Conservation (phyloP, 2,329 filamentous ascomycete species). For the Aspergillus sp. region DNA sequence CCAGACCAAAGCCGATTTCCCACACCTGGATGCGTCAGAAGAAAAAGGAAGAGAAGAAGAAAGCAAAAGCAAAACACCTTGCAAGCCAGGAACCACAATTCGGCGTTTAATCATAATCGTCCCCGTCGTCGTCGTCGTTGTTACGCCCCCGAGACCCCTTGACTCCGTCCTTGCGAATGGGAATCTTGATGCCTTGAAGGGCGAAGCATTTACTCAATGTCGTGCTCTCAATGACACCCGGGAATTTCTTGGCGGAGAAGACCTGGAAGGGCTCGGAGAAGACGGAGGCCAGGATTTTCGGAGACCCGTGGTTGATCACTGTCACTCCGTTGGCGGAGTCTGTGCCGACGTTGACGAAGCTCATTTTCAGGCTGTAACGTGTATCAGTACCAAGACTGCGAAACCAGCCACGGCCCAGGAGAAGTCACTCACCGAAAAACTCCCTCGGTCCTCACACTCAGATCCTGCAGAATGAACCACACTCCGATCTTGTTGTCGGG, state of each 20-base stretch:
- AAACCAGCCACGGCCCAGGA: background rate
- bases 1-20: constrained; percentile 23
- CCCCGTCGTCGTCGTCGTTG: constrained; percentile 34
- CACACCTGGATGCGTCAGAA: constrained; percentile 19
- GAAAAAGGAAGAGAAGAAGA: constrained; percentile 11
- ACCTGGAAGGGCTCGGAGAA: constrained; percentile 92
- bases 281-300: constrained; percentile 77
- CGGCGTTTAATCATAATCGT: constrained; percentile 28
- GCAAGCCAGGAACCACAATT: background rate
- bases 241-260: constrained; percentile 97
- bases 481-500: constrained; percentile 78
- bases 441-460: constrained; percentile 91
- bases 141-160: constrained; percentile 41
- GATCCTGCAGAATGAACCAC: constrained; percentile 95
- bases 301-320: constrained; percentile 69
- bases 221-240: constrained; percentile 93
- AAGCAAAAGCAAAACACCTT: background rate
- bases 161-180: constrained; percentile 82
- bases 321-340: constrained; percentile 41
- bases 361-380: constrained; percentile 60
- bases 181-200: constrained; percentile 91
- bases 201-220: constrained; percentile 89
- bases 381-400: constrained; percentile 6
- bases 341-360: constrained; percentile 80
- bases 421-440: constrained; percentile 68